These are phyloP conservation scores for Aotearoamyces nothofagi DNA, from an alignment of 2,329 filamentous ascomycete genomes.

Conservation along the genomic window DNA sequence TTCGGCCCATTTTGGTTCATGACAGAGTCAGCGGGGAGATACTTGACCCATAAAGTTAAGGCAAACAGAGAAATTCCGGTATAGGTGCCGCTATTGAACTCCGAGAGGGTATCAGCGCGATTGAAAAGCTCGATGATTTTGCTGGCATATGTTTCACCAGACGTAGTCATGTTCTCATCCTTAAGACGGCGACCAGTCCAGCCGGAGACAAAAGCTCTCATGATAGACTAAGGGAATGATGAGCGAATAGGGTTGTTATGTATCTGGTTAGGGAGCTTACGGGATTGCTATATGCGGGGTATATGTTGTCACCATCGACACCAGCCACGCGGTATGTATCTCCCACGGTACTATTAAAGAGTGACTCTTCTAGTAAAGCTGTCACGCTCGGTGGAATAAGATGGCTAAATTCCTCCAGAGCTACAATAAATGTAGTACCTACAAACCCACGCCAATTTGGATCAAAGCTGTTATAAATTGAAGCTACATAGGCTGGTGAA, in stretches of 20 bases:
- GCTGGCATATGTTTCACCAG: conserved; percentile 39
- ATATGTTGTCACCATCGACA: conserved; percentile 43
- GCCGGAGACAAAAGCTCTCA: conserved; percentile 44
- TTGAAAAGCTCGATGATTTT: conserved; percentile 41
- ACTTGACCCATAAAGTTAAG: conserved; percentile 42
- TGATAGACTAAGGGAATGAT: conserved; percentile 24
- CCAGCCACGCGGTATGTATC: conserved; percentile 47
- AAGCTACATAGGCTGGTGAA: conserved; percentile 28
- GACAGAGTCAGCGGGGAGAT: conserved; percentile 34
- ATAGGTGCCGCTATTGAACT: conserved; percentile 42
- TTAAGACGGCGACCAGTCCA: conserved; percentile 39
- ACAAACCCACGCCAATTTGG: conserved; percentile 52
- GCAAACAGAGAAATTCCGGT: conserved; percentile 45
- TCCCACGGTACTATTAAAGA: conserved; percentile 39
- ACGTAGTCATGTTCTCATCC: conserved; percentile 40
- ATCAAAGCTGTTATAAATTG: conserved; percentile 42
- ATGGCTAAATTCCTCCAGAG: conserved; percentile 39
- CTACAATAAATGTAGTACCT: conserved; percentile 40
- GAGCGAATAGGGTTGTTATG: neutral
- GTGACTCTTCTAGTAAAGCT: conserved; percentile 31
- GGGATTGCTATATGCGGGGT: conserved; percentile 45
- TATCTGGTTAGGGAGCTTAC: too few species aligned
- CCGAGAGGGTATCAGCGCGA: conserved; percentile 36
- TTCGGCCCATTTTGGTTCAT: conserved; percentile 34
- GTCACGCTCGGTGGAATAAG: conserved; percentile 26